These are phyloP conservation scores for Odonthalia washingtoniensis DNA, from an alignment of 31 red algal species.

Conservation along the genomic window DNA sequence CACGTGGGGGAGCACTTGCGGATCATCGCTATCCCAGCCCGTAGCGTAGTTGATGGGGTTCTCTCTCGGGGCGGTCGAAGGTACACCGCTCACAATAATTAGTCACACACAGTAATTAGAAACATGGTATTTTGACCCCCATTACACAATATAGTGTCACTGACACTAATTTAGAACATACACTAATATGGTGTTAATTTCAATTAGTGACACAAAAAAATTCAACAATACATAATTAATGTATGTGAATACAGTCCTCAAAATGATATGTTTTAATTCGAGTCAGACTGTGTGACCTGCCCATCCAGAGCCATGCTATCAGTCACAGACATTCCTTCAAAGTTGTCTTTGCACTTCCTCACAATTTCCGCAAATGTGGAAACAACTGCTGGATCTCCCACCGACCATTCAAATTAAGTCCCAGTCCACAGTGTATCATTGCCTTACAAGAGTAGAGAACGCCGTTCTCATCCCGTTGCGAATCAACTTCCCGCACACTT, in stretches of 20 bases:
- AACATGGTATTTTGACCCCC: too few species aligned
- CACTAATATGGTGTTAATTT: too few species aligned
- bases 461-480: not conserved
- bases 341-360: not conserved
- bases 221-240: too few species aligned
- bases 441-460: not conserved
- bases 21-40: too few species aligned
- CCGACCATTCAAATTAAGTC: not conserved
- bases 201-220: too few species aligned
- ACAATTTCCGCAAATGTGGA: slow-evolving; percentile 2
- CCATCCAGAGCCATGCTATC: not conserved
- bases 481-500: not conserved
- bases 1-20: too few species aligned
- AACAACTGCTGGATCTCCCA: not conserved
- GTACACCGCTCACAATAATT: too few species aligned
- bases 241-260: not conserved
- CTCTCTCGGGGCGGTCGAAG: too few species aligned
- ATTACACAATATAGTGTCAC: too few species aligned
- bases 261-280: not conserved
- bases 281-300: not conserved
- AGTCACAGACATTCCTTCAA: not conserved
- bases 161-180: too few species aligned
- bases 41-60: too few species aligned
- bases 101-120: too few species aligned
- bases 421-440: not conserved